Evolutionary conservation across 805 yeast species (phyloP).

Genomic region (Candida insectalens): DNA sequence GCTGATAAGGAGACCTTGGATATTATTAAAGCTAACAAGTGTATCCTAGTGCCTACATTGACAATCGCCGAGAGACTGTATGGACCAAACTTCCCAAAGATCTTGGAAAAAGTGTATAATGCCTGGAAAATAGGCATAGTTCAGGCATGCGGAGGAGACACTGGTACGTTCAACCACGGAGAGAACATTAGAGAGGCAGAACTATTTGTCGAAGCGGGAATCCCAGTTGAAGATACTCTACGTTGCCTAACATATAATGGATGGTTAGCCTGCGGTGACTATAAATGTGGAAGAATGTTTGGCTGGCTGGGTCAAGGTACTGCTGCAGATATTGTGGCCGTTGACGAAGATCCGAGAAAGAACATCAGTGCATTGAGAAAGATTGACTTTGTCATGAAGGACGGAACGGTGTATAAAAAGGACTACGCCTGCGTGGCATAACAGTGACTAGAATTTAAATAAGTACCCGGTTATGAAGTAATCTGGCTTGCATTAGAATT

Average conservation of each 20-base stretch:
- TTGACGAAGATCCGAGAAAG: constrained; percentile 14
- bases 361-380: constrained; percentile 9
- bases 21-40: constrained; percentile 11
- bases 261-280: constrained; percentile 21
- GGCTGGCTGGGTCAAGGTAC: constrained; percentile 17
- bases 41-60: constrained; percentile 19
- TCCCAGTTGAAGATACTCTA: constrained; percentile 14
- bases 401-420: constrained; percentile 15
- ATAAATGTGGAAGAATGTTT: constrained; percentile 15
- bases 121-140: too few relatives aligned
- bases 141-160: too few relatives aligned
- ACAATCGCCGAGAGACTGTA: constrained; percentile 16
- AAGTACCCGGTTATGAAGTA: too few relatives aligned
- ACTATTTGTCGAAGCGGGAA: constrained; percentile 17
- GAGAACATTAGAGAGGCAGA: constrained; percentile 21
- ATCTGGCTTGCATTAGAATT: too few relatives aligned
- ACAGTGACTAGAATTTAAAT: too few relatives aligned
- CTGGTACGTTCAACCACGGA: too few relatives aligned
- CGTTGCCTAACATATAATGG: constrained; percentile 16
- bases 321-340: constrained; percentile 19
- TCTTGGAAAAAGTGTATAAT: constrained; percentile 11
- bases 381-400: constrained; percentile 20
- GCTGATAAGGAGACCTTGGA: constrained; percentile 13
- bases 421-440: constrained; percentile 28
- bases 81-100: constrained; percentile 11